Evolutionary conservation across 1,284 basidiomycete genomes (phyloP).

Genomic region (Pseudomicrostroma phylloplanum): DNA sequence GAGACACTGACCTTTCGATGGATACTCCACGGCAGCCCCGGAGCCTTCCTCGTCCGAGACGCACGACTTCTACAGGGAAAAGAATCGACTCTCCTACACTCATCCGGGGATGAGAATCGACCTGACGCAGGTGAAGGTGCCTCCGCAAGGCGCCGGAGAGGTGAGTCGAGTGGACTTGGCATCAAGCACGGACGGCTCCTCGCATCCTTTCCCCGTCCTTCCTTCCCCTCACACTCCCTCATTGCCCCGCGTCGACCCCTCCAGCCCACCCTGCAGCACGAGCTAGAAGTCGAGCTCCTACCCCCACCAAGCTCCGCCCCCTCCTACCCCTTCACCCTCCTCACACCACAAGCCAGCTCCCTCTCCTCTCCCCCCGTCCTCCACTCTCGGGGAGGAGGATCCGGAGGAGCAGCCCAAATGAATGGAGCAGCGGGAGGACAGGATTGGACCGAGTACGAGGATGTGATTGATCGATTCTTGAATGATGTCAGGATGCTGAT

Average conservation of each 20-base stretch:
- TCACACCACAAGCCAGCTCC: background rate
- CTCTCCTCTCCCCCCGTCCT: background rate
- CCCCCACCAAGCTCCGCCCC: background rate
- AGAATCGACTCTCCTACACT: conserved; percentile 8
- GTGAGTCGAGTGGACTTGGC: background rate
- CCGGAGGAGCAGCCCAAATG: background rate
- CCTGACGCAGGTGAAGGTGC: conserved; percentile 5
- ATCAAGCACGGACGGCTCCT: background rate
- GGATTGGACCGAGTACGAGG: conserved; percentile 7
- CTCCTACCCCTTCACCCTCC: background rate
- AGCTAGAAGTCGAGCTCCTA: conserved; percentile 5
- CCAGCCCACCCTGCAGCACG: conserved; percentile 3
- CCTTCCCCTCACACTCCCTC: background rate
- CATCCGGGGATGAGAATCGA: conserved; percentile 1
- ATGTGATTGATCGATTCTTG: background rate
- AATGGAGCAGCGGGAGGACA: conserved; percentile 1
- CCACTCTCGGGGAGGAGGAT: too few relatives aligned
- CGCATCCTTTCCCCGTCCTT: background rate
- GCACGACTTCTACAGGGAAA: conserved; percentile 4
- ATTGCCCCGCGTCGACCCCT: too few relatives aligned
- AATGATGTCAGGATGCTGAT: conserved; percentile 3
- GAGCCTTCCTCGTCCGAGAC: background rate
- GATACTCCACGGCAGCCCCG: background rate
- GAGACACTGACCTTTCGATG: background rate
- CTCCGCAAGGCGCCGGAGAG: background rate